Conservation (phyloP, 2,329 filamentous ascomycete genomes). For the Colletotrichum kahawae region DNA sequence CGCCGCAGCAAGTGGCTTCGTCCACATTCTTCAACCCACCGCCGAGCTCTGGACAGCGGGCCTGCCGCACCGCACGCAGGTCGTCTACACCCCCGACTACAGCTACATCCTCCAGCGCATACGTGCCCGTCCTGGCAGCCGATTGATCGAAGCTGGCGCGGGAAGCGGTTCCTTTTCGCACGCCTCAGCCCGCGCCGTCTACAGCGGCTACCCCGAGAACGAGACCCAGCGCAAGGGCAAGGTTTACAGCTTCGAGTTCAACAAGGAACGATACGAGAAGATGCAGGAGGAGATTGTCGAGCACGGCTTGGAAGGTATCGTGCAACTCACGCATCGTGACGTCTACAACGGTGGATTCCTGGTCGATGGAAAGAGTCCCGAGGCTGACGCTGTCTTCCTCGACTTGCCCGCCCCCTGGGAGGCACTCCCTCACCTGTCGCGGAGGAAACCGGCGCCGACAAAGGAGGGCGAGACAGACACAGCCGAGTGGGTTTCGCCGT, state of each 20-base stretch:
- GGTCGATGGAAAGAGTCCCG: conserved; percentile 62
- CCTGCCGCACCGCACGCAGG: conserved; percentile 81
- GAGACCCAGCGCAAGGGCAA: conserved; percentile 59
- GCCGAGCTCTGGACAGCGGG: conserved; percentile 84
- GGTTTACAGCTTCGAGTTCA: conserved; percentile 85
- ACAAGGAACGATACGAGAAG: conserved; percentile 73
- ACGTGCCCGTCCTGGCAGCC: conserved; percentile 73
- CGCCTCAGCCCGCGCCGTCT: conserved; percentile 76
- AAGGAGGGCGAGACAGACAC: conserved; percentile 9
- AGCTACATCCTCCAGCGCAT: conserved; percentile 83
- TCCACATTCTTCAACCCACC: conserved; percentile 79
- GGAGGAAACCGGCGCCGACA: conserved; percentile 43
- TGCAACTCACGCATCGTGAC: conserved; percentile 78
- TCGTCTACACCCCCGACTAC: conserved; percentile 87
- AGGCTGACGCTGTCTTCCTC: conserved; percentile 76
- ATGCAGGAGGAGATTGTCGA: conserved; percentile 72
- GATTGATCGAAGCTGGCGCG: conserved; percentile 80
- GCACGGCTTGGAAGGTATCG: conserved; percentile 69
- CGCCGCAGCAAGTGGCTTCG: conserved; percentile 70
- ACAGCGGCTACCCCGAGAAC: conserved; percentile 68
- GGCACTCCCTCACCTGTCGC: conserved; percentile 76
- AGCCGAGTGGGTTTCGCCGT: conserved; percentile 58
- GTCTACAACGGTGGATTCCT: conserved; percentile 79
- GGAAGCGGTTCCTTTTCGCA: conserved; percentile 87
- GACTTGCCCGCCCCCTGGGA: conserved; percentile 84